Evolutionary conservation across 1,284 basidiomycete genomes (phyloP), one percentile per base, ranked within the genome.

Genomic region (Trametes sp.): DNA sequence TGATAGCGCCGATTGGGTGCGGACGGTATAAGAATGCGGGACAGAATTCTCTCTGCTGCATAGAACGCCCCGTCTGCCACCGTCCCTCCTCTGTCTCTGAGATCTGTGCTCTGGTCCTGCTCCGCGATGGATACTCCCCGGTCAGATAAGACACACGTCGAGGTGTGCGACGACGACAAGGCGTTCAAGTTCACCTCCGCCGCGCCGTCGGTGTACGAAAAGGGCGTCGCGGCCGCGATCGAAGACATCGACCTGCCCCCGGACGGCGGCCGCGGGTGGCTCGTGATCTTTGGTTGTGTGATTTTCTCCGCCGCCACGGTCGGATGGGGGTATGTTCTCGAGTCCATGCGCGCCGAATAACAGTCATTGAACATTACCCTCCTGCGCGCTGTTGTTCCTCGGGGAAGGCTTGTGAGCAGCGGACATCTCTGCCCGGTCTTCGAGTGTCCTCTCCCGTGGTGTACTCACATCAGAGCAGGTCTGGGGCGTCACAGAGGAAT

Each of bases 201-300:
- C 23, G 62, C 69, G 36, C 59, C 65, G 23, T 67, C 67, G 33
- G 63, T 64, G 26, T 61, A 63, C 56, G 61, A 65, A 48, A 65
- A 64, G 50, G 64, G 63, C 38, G 54, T 44, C 19, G 28, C 59
- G n/a, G n/a, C n/a, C 29, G 46, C 33, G 23, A 51, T 60, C 26
- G 58, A 62, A 36, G 62, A 63, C 29, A 48, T 65, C 59, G 67
- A 67, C 48, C 57, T 66, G 29, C 69, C 65, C n/a, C 69, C 65
- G 9, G 69, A 71, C 56, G 69, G 69, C 35, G 68, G 69, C 4
- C 66, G 66, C 51, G 69, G 68, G 2, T 71, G 69, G 69, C 54
- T 69, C 42, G 69, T 71, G 42, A 54, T 71, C 44, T 52, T 66
- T 21, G 69, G 69, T 33, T 71, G 69, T 55, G 61, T 71, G 24